Base-by-base conservation (phyloP, 148 eudicot species). In the Spergularia bocconei region DNA sequence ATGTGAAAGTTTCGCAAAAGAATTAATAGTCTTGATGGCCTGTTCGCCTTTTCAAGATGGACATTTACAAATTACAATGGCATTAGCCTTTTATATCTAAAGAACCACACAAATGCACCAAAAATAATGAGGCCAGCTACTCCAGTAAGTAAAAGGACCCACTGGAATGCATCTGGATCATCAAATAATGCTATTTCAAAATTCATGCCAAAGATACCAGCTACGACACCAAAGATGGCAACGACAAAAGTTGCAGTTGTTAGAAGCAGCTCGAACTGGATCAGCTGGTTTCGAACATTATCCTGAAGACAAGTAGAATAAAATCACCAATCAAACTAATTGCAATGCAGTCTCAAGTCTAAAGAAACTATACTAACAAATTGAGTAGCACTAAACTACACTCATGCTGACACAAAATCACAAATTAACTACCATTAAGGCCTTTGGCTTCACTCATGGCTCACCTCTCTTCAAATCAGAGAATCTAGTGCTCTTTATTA, bases 121-220 rank as follows among this genome's bases (percentile, higher is more conserved):
- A 90, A 96, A 75, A 96, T 82, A 73, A 91, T n/a, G 66, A 78
- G 78, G 13, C 98, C 97, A 2, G 79, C 50, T 44, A 81, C 68
- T 67, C 97, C 99, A 20, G 99, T 91, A 21, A 91, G 86, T 53
- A 82, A 36, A 58, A 92, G 90, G 56, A 88, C 91, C 97, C 97
- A 96, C 72, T 88, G 85, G 85, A 96, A 96, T 5, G 98, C 98
- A 51, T 79, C 71, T 7, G 86, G 82, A 48, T 88, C 48, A 36
- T 89, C 83, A 66, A 96, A 92, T 78, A 96, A 71, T 14, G 90
- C 65, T 74, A 92, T 85, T n/a, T 78, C 75, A 36, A 96, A 92
- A 70, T 96, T 96, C 99, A 96, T 96, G 62, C 99, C 99, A 78
- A 96, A 96, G 33, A 96, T 79, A 16, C 98, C 99, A 0, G 98